These are phyloP conservation scores for Tephrocybe sp. DNA, from an alignment of 768 basidiomycete species.

Conservation along the genomic window DNA sequence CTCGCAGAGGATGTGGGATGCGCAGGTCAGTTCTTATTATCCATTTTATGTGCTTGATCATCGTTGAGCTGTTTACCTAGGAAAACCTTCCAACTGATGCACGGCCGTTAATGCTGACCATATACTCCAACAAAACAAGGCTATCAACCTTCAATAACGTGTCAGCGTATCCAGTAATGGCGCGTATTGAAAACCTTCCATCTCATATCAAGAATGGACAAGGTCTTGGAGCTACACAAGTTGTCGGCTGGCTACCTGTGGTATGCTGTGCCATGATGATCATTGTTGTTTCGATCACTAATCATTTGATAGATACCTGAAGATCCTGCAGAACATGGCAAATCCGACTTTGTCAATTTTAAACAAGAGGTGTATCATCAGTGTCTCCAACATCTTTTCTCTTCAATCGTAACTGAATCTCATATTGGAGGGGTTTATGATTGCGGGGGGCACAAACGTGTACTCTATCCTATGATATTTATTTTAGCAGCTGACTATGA, in stretches of 20 bases:
- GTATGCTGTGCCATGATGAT: slow-evolving; percentile 15
- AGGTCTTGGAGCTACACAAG: slow-evolving; percentile 28
- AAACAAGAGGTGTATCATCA: slow-evolving; percentile 27
- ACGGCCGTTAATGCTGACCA: slow-evolving; percentile 24
- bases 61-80: not conserved
- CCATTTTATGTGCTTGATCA: not conserved
- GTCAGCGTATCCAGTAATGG: slow-evolving; percentile 35
- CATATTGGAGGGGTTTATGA: slow-evolving; percentile 5
- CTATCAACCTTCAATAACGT: slow-evolving; percentile 31
- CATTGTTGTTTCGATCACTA: not conserved
- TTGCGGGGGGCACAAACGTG: slow-evolving; percentile 13
- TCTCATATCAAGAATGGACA: slow-evolving; percentile 28
- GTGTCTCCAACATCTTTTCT: slow-evolving; percentile 19
- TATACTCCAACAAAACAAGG: slow-evolving; percentile 37
- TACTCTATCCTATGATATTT: slow-evolving; percentile 23
- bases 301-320: slow-evolving; percentile 18
- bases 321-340: slow-evolving; percentile 19
- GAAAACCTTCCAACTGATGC: not conserved
- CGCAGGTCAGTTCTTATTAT: not conserved
- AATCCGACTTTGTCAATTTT: slow-evolving; percentile 17
- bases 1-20: not conserved
- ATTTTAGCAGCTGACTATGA: slow-evolving; percentile 30
- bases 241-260: slow-evolving; percentile 36
- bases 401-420: slow-evolving; percentile 11
- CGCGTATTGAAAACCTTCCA: slow-evolving; percentile 27